phyloP scores from a whole-genome alignment of 129 eudicot genomes.

The Pseudognaphalium luteoalbum region DNA sequence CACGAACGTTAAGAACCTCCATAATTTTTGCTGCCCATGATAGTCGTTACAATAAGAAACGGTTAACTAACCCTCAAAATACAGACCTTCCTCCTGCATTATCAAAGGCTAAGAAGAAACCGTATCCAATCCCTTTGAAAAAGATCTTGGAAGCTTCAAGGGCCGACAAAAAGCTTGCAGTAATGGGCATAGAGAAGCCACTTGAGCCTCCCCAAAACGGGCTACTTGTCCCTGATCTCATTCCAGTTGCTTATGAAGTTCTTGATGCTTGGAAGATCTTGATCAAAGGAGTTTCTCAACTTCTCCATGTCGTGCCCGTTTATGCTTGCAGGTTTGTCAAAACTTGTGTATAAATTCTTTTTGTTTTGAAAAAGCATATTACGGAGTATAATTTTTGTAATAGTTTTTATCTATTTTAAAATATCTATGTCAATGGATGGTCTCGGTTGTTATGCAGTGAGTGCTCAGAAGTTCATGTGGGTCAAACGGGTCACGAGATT shows the following conservation, averaged over 20 bases:
- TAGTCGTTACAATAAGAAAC: slow-evolving; percentile 41
- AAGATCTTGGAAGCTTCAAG: slow-evolving; percentile 57
- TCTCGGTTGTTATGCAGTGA: slow-evolving; percentile 49
- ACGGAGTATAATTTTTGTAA: too few relatives aligned
- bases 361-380: background rate
- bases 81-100: slow-evolving; percentile 79
- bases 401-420: background rate
- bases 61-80: slow-evolving; percentile 54
- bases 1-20: slow-evolving; percentile 32
- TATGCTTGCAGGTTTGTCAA: slow-evolving; percentile 83
- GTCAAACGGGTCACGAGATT: slow-evolving; percentile 65
- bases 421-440: background rate
- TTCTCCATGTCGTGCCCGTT: slow-evolving; percentile 74
- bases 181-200: slow-evolving; percentile 82
- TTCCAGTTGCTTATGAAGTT: slow-evolving; percentile 86
- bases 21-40: slow-evolving; percentile 32
- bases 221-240: slow-evolving; percentile 64
- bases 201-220: slow-evolving; percentile 95
- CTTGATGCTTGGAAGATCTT: slow-evolving; percentile 85
- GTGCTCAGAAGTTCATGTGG: slow-evolving; percentile 79
- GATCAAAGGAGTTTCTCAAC: slow-evolving; percentile 85
- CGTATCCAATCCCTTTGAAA: slow-evolving; percentile 79
- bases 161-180: slow-evolving; percentile 82
- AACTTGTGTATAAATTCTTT: background rate
- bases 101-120: slow-evolving; percentile 82